Evolutionary conservation across 768 basidiomycete genomes (phyloP).

Genomic region (Termitomyces sp.): DNA sequence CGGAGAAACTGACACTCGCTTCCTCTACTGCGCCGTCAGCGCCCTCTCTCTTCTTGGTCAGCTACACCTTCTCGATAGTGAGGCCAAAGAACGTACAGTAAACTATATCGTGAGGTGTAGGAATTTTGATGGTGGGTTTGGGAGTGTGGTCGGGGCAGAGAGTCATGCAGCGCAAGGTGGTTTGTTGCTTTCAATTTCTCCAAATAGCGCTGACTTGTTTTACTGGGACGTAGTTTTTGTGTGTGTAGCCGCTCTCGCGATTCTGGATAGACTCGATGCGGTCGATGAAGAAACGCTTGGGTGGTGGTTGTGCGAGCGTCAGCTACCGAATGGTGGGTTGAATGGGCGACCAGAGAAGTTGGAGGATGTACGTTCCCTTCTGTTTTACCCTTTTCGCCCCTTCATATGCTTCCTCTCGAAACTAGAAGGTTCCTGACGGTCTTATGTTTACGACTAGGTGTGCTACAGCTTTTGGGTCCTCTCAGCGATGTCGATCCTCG

Average conservation of each 20-base stretch:
- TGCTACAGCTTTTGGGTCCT: conserved; percentile 99
- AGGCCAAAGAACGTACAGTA: conserved; percentile 63
- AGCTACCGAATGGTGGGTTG: conserved; percentile 88
- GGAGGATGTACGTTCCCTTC: conserved; percentile 69
- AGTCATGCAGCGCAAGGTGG: conserved; percentile 90
- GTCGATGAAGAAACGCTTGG: conserved; percentile 77
- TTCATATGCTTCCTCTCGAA: neutral
- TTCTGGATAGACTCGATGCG: conserved; percentile 78
- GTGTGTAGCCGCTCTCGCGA: conserved; percentile 83
- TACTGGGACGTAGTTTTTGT: conserved; percentile 65
- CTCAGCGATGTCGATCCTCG: conserved; percentile 81
- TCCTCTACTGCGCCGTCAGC: conserved; percentile 83
- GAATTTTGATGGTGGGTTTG: conserved; percentile 97
- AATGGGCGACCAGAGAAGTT: conserved; percentile 98
- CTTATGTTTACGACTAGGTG: conserved; percentile 48
- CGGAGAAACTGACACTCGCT: conserved; percentile 93
- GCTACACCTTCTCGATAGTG: conserved; percentile 64
- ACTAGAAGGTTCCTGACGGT: neutral
- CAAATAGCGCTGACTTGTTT: neutral
- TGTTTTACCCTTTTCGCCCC: neutral
- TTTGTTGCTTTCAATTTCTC: neutral
- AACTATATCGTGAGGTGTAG: conserved; percentile 72
- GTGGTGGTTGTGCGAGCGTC: conserved; percentile 95
- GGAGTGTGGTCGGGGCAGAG: conserved; percentile 80
- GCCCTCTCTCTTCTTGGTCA: conserved; percentile 79